A percentile compares a stretch with the other conserved stretches of the same genome.
Conservation (phyloP, 768 basidiomycete genomes). For the Pleurotus sapidus region DNA sequence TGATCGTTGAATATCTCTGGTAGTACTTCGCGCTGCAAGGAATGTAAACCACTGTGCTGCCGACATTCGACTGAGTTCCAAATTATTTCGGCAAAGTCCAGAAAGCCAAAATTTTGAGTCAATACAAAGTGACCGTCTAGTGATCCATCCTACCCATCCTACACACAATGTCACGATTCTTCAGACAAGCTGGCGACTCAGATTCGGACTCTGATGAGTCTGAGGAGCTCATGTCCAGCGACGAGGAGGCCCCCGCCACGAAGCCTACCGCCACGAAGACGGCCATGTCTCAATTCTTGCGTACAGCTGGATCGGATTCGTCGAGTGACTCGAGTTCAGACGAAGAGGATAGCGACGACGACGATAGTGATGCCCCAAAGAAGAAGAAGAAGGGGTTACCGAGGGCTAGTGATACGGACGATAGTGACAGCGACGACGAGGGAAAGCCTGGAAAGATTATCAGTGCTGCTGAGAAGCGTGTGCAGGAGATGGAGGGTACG, state of each 20-base stretch:
- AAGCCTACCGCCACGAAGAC: slow-evolving; percentile 48
- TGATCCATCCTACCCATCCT: no score
- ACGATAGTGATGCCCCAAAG: slow-evolving; percentile 41
- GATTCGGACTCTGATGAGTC: slow-evolving; percentile 72
- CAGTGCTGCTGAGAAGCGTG: slow-evolving; percentile 87
- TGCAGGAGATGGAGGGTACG: slow-evolving; percentile 93
- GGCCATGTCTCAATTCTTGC: slow-evolving; percentile 79
- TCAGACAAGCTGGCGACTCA: slow-evolving; percentile 81
- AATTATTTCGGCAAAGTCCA: neutral
- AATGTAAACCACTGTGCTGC: neutral
- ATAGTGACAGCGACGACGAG: slow-evolving; percentile 64
- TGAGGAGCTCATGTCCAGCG: slow-evolving; percentile 77
- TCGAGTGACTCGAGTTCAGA: slow-evolving; percentile 59
- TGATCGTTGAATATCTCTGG: neutral
- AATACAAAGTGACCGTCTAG: neutral
- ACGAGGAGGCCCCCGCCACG: slow-evolving; percentile 53
- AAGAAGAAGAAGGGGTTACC: slow-evolving; percentile 31
- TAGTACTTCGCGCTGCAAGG: no score
- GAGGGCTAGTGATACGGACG: slow-evolving; percentile 38
- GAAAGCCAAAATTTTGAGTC: neutral
- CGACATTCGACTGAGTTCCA: neutral
- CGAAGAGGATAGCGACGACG: slow-evolving; percentile 52
- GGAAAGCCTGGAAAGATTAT: slow-evolving; percentile 70
- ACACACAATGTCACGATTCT: slow-evolving; percentile 77
- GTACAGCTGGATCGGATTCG: slow-evolving; percentile 58